Conservation (phyloP, 306 rosid genomes). For the Glycyrrhiza uralensis region DNA sequence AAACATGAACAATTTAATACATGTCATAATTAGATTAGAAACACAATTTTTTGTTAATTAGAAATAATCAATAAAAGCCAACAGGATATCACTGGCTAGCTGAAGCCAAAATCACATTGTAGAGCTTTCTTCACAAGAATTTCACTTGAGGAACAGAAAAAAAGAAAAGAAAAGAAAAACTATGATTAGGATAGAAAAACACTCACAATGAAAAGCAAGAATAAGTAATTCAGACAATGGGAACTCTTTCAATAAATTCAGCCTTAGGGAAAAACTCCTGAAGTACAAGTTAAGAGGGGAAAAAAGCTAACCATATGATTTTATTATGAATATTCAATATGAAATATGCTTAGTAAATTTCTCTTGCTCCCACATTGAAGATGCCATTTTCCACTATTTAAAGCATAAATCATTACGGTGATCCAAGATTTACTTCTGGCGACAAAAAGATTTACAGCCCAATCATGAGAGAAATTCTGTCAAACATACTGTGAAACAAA, state of each 20-base stretch:
- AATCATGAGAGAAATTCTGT: background rate
- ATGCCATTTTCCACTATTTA: conserved; percentile 3
- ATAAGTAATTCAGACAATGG: background rate
- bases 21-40: conserved; percentile 9
- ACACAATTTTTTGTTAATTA: background rate
- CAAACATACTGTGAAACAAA: background rate
- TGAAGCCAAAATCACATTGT: background rate
- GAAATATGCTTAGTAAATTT: background rate
- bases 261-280: background rate
- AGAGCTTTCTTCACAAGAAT: background rate
- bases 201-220: background rate
- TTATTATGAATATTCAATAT: conserved; percentile 2
- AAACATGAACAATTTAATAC: conserved; percentile 9
- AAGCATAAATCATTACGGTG: background rate
- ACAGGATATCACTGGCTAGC: conserved; percentile 3
- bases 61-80: background rate
- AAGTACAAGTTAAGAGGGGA: background rate
- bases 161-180: background rate
- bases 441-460: background rate
- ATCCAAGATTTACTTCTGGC: background rate
- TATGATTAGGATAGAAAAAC: background rate
- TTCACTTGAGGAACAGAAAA: background rate
- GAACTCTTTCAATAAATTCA: conserved; percentile 4
- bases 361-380: background rate
- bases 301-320: background rate